These are phyloP conservation scores for Phylloporus rhodoxanthus DNA, from an alignment of 768 basidiomycete genomes.

Conservation along the genomic window DNA sequence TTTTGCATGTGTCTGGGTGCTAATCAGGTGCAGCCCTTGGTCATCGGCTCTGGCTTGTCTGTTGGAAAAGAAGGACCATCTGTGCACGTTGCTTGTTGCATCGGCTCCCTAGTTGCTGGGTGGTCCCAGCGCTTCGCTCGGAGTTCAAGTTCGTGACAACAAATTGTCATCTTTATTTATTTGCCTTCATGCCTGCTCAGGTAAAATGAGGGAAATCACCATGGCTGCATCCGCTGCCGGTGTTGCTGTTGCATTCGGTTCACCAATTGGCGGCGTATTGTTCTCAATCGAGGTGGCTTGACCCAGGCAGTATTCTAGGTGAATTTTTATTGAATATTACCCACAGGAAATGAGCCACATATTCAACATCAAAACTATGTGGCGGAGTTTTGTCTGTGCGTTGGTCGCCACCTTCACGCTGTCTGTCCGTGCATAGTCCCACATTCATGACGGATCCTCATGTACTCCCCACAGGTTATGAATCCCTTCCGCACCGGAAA, in stretches of 20 bases:
- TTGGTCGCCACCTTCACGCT: slow-evolving; percentile 94
- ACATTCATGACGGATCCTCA: slow-evolving; percentile 20
- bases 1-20: background rate
- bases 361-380: slow-evolving; percentile 98
- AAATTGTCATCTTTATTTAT: background rate
- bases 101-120: slow-evolving; percentile 86
- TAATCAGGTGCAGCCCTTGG: slow-evolving; percentile 64
- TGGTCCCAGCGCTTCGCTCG: slow-evolving; percentile 75
- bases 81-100: slow-evolving; percentile 93
- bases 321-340: background rate
- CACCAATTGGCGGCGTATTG: slow-evolving; percentile 94
- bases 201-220: slow-evolving; percentile 83
- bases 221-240: slow-evolving; percentile 96
- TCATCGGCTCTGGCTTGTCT: slow-evolving; percentile 94
- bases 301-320: background rate
- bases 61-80: slow-evolving; percentile 99
- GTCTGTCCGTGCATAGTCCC: slow-evolving; percentile 55
- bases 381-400: slow-evolving; percentile 96
- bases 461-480: slow-evolving; percentile 62
- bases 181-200: slow-evolving; percentile 31
- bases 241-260: slow-evolving; percentile 97
- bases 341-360: slow-evolving; percentile 94
- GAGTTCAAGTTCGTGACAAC: slow-evolving; percentile 66
- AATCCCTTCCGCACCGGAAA: slow-evolving; percentile 98
- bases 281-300: slow-evolving; percentile 89